A percentile compares a stretch with the other conserved stretches of the same genome.
Evolutionary conservation across 1,139 yeast species (phyloP).

Genomic region (Saccharomyces hybrid): DNA sequence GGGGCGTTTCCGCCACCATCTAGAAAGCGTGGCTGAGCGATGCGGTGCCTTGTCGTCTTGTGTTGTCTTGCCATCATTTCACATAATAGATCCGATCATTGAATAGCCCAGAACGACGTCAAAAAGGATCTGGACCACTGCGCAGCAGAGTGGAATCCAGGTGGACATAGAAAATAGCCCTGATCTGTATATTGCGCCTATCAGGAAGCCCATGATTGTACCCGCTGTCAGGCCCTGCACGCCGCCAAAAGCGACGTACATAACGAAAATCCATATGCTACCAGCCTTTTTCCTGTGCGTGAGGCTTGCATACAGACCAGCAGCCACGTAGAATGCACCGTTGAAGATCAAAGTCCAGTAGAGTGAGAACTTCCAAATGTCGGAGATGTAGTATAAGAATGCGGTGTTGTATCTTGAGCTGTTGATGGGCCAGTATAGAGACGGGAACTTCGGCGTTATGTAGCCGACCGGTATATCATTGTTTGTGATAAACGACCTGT

Average conservation of each 20-base stretch:
- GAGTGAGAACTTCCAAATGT: conserved; percentile 80
- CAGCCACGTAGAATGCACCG: conserved; percentile 52
- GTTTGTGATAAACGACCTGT: conserved; percentile 31
- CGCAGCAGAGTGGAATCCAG: conserved; percentile 88
- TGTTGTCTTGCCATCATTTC: conserved; percentile 6
- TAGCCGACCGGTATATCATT: conserved; percentile 72
- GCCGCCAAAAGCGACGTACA: conserved; percentile 49
- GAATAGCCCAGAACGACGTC: conserved; percentile 61
- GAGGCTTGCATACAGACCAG: conserved; percentile 57
- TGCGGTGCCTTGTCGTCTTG: not conserved
- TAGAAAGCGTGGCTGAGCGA: not conserved
- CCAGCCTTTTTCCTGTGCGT: conserved; percentile 40
- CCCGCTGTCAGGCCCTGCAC: conserved; percentile 65
- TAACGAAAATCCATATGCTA: conserved; percentile 38
- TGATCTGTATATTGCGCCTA: conserved; percentile 64
- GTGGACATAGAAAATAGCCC: conserved; percentile 81
- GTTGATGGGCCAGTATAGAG: conserved; percentile 63
- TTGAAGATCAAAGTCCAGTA: conserved; percentile 72
- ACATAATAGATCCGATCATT: conserved; percentile 40
- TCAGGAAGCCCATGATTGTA: conserved; percentile 62
- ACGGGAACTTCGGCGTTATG: conserved; percentile 70
- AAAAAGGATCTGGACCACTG: conserved; percentile 55
- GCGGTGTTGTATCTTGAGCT: conserved; percentile 41
- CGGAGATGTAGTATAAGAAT: conserved; percentile 58
- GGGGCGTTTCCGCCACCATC: not conserved